Evolutionary conservation across 306 rosid species (phyloP), one percentile per base, ranked within the genome.

Genomic region (Dicorynia guianensis): DNA sequence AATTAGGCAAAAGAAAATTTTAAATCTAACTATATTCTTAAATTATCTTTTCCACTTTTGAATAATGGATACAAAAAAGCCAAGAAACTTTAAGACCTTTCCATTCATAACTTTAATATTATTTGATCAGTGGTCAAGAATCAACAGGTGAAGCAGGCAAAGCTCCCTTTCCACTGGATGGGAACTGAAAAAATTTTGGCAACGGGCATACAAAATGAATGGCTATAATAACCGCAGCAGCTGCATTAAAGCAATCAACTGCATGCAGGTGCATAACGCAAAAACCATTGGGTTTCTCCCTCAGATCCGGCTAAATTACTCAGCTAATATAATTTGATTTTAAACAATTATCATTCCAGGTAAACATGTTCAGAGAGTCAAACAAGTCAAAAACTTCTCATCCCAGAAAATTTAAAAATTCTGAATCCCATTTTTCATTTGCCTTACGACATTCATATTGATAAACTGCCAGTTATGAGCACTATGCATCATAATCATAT

Each of bases 211-310:
- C 30, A 59, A 74, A 48, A 53, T 74, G 15, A 34, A 18, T 53
- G 53, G 17, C 42, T 34, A 18, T 12, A 57, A 44, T 46, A 61
- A 49, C 7, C 3, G 60, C 69, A 34, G 60, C 71, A 72, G 75
- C 66, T 15, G 33, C 52, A 67, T 14, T 4, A 35, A 61, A 13
- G 39, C n/a, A 64, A 36, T 70, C 50, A 63, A 30, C 18, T 11
- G 33, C 44, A 71, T 56, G 42, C 39, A 82, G 81, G 62, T 36
- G 36, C n/a, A 69, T 14, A 65, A 56, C 43, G 40, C 19, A 18
- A 53, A 53, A 74, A 76, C 17, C 30, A 25, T 25, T 25, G 30
- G 30, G 2, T 25, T 25, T 25, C 30, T 25, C 30, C 30, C 30
- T 25, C 30, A 25, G 30, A 25, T 25, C 30, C 2, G 30, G 30